Base-by-base conservation (phyloP, 2,329 filamentous ascomycete species). In the Cercospora sp. region DNA sequence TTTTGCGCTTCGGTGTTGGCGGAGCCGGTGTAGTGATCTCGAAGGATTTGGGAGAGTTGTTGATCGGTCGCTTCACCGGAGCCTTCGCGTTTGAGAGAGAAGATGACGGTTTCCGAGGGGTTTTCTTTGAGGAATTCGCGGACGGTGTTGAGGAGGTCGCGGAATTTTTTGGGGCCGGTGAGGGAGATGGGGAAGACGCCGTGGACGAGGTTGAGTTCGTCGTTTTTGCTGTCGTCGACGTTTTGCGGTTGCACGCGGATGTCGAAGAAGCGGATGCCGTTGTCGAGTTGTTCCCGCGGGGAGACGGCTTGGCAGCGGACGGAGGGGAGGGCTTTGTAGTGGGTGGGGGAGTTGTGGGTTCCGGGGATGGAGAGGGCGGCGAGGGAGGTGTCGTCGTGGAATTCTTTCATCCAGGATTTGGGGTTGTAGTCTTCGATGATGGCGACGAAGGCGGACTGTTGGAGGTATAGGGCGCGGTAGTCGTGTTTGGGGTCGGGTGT, bases 221-320 rank as follows among this genome's bases (percentile, higher is more conserved):
- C 88, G 71, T 73, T 72, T 69, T 84, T 83, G 0, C 81, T 78
- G 63, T 90, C 84, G 1, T 85, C 82, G 1, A 87, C 84, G 63
- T 83, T 83, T 31, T 85, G 83, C 1, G 88, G 88, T 74, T 91
- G 89, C 1, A 97, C 91, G 62, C 95, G 89, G 70, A 99, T 88
- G 78, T 99, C 95, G 73, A 99, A 89, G 84, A 97, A 98, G 62
- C 95, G 92, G 57, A 98, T 91, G 30, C 95, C 95, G 78, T 97
- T 94, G 66, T 89, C 84, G 30, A 99, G 88, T 80, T 99, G 95
- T 63, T 90, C 88, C 60, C 85, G 84, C 5, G 96, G 85, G 69
- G 87, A 84, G 18, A 94, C 92, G 36, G 91, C 90, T 81, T 99
- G 95, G 80, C 95, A 98, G 45, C 95, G 91, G 42, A 98, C 95